phyloP scores from a whole-genome alignment of 352 stramenopile genomes.

The Phytophthora cryptogea region DNA sequence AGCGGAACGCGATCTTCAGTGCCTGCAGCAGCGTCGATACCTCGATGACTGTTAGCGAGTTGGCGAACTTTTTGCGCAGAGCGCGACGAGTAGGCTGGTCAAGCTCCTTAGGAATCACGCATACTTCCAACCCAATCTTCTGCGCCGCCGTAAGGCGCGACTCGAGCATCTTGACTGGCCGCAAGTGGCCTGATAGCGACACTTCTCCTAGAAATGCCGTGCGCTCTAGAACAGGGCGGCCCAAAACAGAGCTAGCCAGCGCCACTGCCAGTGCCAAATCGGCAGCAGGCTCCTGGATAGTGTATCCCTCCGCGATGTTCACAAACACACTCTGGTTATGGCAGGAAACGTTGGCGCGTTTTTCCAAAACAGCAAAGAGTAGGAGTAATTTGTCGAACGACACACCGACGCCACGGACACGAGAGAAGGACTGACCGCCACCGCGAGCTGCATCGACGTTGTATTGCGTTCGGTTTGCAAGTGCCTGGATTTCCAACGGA shows the following conservation, averaged over 20 bases:
- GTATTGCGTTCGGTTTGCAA: constrained; percentile 79
- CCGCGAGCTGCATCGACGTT: constrained; percentile 29
- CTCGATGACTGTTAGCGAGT: constrained; percentile 63
- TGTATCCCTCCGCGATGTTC: constrained; percentile 85
- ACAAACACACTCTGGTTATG: constrained; percentile 85
- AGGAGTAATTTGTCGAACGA: constrained; percentile 92
- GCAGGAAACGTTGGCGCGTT: constrained; percentile 81
- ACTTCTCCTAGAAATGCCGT: constrained; percentile 82
- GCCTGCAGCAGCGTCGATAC: constrained; percentile 68
- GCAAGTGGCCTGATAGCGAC: constrained; percentile 77
- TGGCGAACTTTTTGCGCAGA: constrained; percentile 56
- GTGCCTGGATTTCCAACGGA: constrained; percentile 94
- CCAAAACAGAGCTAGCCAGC: constrained; percentile 69
- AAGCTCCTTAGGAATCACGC: constrained; percentile 69
- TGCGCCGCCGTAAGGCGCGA: constrained; percentile 73
- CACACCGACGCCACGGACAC: constrained; percentile 77
- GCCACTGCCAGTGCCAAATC: constrained; percentile 79
- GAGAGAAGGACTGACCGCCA: constrained; percentile 47
- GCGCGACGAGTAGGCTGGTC: constrained; percentile 46
- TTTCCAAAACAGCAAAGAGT: constrained; percentile 96
- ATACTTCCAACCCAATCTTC: constrained; percentile 80
- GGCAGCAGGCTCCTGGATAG: constrained; percentile 79
- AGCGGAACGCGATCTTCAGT: constrained; percentile 59
- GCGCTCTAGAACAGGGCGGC: constrained; percentile 54
- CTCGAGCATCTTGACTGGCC: constrained; percentile 85